Conservation (phyloP, 768 basidiomycete species). For the Mycena haematopus region DNA sequence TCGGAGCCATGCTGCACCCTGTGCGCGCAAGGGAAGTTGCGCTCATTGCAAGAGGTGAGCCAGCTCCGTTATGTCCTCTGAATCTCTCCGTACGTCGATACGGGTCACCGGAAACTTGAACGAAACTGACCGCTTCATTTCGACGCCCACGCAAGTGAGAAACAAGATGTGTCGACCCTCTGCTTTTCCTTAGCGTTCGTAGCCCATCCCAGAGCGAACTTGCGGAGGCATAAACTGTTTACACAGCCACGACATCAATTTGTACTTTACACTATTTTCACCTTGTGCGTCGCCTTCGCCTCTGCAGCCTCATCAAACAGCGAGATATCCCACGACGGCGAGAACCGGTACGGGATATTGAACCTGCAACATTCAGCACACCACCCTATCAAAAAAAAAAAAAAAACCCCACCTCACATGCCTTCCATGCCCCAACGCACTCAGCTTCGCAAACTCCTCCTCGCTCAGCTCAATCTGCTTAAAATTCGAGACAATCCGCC, state of each 20-base stretch:
- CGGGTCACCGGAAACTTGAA: too few relatives aligned
- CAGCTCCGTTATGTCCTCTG: too few relatives aligned
- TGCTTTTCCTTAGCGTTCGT: too few relatives aligned
- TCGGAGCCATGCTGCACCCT: too few relatives aligned
- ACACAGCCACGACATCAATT: too few relatives aligned
- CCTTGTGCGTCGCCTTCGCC: conserved; percentile 43
- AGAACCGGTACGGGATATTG: conserved; percentile 70
- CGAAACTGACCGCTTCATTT: too few relatives aligned
- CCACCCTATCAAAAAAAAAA: background rate
- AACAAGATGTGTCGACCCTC: too few relatives aligned
- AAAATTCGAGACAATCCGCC: conserved; percentile 79
- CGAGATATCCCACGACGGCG: conserved; percentile 73
- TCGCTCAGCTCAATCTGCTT: conserved; percentile 70
- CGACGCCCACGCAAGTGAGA: too few relatives aligned
- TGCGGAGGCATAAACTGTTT: conserved; percentile 29
- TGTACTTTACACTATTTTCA: conserved; percentile 42
- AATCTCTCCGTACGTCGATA: too few relatives aligned
- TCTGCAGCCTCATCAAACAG: conserved; percentile 72
- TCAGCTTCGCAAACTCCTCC: conserved; percentile 70
- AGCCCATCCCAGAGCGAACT: conserved; percentile 37
- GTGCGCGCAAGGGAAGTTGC: too few relatives aligned
- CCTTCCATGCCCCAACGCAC: conserved; percentile 54
- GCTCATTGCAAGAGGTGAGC: too few relatives aligned
- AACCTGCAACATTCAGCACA: conserved; percentile 42
- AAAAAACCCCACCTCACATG: conserved; percentile 43